phyloP scores from a whole-genome alignment of 352 stramenopile species.

The Globisporangium irregulare region DNA sequence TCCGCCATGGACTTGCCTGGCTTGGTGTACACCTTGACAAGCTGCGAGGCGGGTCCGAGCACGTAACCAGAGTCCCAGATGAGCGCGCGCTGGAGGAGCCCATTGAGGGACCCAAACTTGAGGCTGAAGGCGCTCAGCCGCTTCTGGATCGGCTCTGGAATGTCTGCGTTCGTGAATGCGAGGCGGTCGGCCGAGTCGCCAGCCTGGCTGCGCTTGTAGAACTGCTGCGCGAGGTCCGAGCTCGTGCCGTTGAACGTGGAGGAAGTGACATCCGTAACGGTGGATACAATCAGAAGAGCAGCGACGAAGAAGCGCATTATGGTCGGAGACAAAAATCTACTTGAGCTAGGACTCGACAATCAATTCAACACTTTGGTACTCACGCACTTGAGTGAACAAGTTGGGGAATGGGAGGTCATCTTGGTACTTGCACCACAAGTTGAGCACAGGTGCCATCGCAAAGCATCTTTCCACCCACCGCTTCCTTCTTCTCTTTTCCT shows the following conservation, averaged over 20 bases:
- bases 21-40: conserved; percentile 31
- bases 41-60: conserved; percentile 13
- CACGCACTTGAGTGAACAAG: not conserved
- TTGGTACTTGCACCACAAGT: too few species aligned
- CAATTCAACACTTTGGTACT: not conserved
- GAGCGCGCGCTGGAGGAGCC: conserved; percentile 44
- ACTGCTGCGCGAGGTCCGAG: conserved; percentile 20
- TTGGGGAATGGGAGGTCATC: not conserved
- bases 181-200: not conserved
- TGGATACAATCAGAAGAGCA: too few species aligned
- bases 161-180: not conserved
- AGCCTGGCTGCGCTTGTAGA: conserved; percentile 10
- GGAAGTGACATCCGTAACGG: not conserved
- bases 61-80: conserved; percentile 57
- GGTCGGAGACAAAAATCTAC: not conserved
- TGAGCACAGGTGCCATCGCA: too few species aligned
- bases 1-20: conserved; percentile 27
- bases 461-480: too few species aligned
- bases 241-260: conserved; percentile 8
- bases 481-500: too few species aligned
- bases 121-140: conserved; percentile 20
- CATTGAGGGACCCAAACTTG: conserved; percentile 24
- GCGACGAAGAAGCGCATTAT: not conserved
- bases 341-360: not conserved
- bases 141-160: conserved; percentile 3